These are phyloP conservation scores for Trichophyton simii DNA, from an alignment of 2,329 filamentous ascomycete genomes.

Conservation along the genomic window DNA sequence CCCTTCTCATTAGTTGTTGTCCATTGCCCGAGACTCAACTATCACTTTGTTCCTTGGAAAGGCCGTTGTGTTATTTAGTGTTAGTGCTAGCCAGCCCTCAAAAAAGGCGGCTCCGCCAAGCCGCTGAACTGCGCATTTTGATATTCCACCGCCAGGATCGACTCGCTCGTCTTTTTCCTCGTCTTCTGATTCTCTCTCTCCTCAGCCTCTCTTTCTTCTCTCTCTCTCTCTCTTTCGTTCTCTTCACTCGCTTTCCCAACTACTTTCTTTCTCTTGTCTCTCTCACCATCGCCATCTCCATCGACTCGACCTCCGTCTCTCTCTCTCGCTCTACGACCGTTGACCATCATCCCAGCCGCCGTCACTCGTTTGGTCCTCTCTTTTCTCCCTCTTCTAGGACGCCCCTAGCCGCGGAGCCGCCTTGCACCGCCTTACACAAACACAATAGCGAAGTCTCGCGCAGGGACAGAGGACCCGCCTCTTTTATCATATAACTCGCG, in stretches of 20 bases:
- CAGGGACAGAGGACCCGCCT: background rate
- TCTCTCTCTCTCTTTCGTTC: background rate
- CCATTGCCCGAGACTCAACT: no score
- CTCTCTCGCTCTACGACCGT: background rate
- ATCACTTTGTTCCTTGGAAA: background rate
- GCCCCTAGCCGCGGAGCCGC: background rate
- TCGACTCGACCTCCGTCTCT: background rate
- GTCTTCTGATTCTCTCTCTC: background rate
- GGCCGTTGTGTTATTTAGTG: background rate
- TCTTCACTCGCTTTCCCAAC: background rate
- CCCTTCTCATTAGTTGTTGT: no score
- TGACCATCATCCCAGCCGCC: background rate
- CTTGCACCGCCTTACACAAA: constrained; percentile 1
- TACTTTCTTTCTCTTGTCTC: background rate
- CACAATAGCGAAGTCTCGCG: background rate
- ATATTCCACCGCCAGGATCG: background rate
- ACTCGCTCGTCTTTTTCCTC: background rate
- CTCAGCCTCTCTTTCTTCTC: background rate
- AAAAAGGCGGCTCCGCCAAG: constrained; percentile 1
- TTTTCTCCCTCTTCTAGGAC: background rate
- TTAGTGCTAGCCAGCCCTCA: background rate
- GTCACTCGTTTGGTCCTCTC: background rate
- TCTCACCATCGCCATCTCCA: background rate
- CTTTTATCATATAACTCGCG: background rate
- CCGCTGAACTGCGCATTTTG: background rate